These are phyloP conservation scores for Irpex sp. DNA, from an alignment of 1,284 basidiomycete genomes.

Conservation along the genomic window DNA sequence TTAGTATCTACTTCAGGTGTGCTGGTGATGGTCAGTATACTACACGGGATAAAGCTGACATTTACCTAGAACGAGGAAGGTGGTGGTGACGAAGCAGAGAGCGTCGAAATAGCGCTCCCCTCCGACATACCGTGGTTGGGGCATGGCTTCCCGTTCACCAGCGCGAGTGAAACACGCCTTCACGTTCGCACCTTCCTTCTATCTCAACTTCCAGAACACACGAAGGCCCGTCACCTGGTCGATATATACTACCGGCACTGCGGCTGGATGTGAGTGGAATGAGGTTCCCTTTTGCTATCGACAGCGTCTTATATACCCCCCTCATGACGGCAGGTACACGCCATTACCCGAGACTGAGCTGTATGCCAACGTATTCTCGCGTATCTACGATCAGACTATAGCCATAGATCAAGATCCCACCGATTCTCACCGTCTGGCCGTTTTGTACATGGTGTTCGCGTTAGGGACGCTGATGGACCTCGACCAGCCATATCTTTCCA, in stretches of 20 bases:
- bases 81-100: conserved; percentile 48
- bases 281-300: neutral
- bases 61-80: conserved; percentile 50
- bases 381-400: conserved; percentile 45
- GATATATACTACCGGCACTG: conserved; percentile 60
- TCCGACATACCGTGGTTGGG: conserved; percentile 55
- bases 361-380: conserved; percentile 45
- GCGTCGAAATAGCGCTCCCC: conserved; percentile 39
- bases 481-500: conserved; percentile 42
- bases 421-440: conserved; percentile 40
- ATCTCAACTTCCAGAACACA: conserved; percentile 41
- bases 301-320: neutral
- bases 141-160: conserved; percentile 55
- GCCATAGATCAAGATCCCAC: conserved; percentile 38
- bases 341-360: conserved; percentile 58
- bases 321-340: conserved; percentile 45
- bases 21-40: neutral
- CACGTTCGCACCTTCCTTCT: conserved; percentile 41
- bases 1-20: conserved; percentile 12
- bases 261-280: conserved; percentile 60
- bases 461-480: conserved; percentile 38
- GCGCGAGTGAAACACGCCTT: conserved; percentile 38
- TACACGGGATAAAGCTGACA: neutral
- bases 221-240: conserved; percentile 40
- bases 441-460: conserved; percentile 33